A percentile compares a stretch with the other conserved stretches of the same genome.
Evolutionary conservation across 805 yeast species (phyloP).

Genomic region (Metschnikowia continentalis): DNA sequence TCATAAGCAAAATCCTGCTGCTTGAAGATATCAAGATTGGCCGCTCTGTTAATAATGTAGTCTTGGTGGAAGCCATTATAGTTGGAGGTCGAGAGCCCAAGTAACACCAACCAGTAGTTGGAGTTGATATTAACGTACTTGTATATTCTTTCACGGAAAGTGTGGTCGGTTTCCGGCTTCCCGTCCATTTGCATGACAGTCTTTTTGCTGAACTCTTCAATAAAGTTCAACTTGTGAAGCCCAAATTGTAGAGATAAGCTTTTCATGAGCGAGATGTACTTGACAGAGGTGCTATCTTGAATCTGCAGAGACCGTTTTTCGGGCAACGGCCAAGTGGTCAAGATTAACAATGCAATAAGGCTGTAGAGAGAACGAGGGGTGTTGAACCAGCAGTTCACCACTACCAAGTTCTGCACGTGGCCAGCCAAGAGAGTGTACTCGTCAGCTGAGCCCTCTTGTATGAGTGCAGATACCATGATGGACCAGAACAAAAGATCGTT

Average conservation of each 20-base stretch:
- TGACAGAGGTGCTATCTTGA: constrained; percentile 32
- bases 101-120: constrained; percentile 39
- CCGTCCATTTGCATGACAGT: constrained; percentile 21
- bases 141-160: constrained; percentile 39
- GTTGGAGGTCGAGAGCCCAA: constrained; percentile 32
- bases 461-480: constrained; percentile 32
- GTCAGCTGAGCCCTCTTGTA: constrained; percentile 19
- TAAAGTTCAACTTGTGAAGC: constrained; percentile 38
- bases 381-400: constrained; percentile 39
- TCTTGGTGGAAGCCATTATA: constrained; percentile 29
- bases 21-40: constrained; percentile 23
- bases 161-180: constrained; percentile 30
- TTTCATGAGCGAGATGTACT: constrained; percentile 37
- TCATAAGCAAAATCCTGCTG: constrained; percentile 9
- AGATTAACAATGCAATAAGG: constrained; percentile 34
- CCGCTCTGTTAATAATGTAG: constrained; percentile 33
- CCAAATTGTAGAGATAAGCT: constrained; percentile 40
- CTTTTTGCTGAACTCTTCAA: constrained; percentile 38
- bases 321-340: constrained; percentile 45
- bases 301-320: constrained; percentile 20
- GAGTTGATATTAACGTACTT: constrained; percentile 41
- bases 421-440: constrained; percentile 24
- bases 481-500: constrained; percentile 41
- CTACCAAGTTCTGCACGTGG: constrained; percentile 37
- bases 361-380: constrained; percentile 44